Evolutionary conservation across 2,329 filamentous ascomycete genomes (phyloP).

Genomic region (Penicillium sp.): DNA sequence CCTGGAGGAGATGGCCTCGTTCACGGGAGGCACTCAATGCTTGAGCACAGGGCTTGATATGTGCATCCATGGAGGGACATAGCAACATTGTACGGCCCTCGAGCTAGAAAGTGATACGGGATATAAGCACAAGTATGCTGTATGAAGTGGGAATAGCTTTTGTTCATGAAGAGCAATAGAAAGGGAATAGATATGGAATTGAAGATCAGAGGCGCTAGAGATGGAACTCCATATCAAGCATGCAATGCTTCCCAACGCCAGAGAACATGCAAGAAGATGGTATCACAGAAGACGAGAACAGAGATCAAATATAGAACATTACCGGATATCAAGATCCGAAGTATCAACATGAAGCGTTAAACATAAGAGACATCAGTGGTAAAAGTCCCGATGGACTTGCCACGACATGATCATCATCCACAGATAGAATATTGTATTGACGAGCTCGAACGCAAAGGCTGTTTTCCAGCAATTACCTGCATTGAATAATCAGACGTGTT

Average conservation of each 20-base stretch:
- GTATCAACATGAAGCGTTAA: slow-evolving; percentile 5
- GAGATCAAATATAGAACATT: neutral
- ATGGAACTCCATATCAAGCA: neutral
- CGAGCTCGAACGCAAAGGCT: slow-evolving; percentile 64
- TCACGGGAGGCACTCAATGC: neutral
- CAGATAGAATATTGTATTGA: slow-evolving; percentile 63
- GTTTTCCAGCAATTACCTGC: slow-evolving; percentile 63
- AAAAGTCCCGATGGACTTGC: slow-evolving; percentile 50
- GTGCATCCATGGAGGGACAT: neutral
- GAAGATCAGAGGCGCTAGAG: neutral
- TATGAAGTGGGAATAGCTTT: neutral
- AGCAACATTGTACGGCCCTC: neutral
- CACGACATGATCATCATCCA: slow-evolving; percentile 67
- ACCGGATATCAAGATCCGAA: slow-evolving; percentile 6
- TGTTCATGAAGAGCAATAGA: neutral
- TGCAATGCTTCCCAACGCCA: slow-evolving; percentile 10
- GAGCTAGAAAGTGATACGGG: neutral
- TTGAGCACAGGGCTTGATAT: neutral
- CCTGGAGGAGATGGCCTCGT: neutral
- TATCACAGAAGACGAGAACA: slow-evolving; percentile 14
- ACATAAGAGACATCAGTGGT: slow-evolving; percentile 15
- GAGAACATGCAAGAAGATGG: slow-evolving; percentile 12
- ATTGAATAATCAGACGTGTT: slow-evolving; percentile 10
- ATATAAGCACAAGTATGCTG: neutral
- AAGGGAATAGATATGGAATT: neutral